A percentile compares a stretch with the other conserved stretches of the same genome.
Conservation (phyloP, 352 stramenopile genomes). For the Phytophthora citricola region DNA sequence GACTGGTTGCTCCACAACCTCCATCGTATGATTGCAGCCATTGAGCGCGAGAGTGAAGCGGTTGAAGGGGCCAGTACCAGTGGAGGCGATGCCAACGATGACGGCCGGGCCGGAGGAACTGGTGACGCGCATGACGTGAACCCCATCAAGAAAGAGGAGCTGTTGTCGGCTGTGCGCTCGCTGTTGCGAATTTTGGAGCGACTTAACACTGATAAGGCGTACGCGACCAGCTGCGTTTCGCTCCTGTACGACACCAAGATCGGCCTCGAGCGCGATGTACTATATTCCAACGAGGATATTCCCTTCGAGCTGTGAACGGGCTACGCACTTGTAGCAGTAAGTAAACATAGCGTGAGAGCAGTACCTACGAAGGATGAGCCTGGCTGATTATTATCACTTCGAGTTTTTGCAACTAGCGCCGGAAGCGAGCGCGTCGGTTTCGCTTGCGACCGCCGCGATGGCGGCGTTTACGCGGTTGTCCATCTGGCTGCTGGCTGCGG, state of each 20-base stretch:
- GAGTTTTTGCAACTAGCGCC: slow-evolving; percentile 26
- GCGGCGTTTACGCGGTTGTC: slow-evolving; percentile 34
- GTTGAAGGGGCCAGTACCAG: slow-evolving; percentile 25
- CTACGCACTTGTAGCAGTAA: slow-evolving; percentile 27
- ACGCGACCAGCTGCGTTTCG: slow-evolving; percentile 70
- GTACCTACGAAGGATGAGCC: slow-evolving; percentile 19
- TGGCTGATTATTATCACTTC: slow-evolving; percentile 17
- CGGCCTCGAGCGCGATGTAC: slow-evolving; percentile 78
- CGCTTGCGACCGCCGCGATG: slow-evolving; percentile 44
- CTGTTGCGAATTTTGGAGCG: slow-evolving; percentile 78
- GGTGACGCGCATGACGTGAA: slow-evolving; percentile 84
- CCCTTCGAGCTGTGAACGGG: slow-evolving; percentile 75
- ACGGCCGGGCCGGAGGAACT: slow-evolving; percentile 31
- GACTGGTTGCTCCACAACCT: slow-evolving; percentile 90
- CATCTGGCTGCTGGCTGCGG: slow-evolving; percentile 26
- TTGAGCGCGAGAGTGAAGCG: slow-evolving; percentile 62
- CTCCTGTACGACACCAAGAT: slow-evolving; percentile 89
- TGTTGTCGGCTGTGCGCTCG: slow-evolving; percentile 77
- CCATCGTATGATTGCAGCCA: slow-evolving; percentile 78
- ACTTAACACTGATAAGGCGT: slow-evolving; percentile 64
- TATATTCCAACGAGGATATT: slow-evolving; percentile 84
- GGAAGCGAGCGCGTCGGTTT: slow-evolving; percentile 37
- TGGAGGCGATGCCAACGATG: slow-evolving; percentile 35
- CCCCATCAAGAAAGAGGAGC: slow-evolving; percentile 82
- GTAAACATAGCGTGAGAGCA: slow-evolving; percentile 17